Evolutionary conservation across 257 asterid genomes (phyloP).

Genomic region (Capsicum chinense): DNA sequence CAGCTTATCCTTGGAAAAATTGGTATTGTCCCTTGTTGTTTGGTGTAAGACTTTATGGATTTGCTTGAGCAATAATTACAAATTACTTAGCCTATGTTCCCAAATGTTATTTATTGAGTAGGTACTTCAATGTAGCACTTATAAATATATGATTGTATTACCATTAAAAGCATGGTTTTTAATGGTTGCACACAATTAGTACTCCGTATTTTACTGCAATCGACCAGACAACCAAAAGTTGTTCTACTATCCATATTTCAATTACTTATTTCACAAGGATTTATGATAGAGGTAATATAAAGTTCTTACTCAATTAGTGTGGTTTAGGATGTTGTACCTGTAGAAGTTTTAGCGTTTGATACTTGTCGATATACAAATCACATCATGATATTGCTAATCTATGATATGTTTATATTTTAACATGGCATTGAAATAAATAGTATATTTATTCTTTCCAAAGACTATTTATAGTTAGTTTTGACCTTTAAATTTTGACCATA

Average conservation of each 20-base stretch:
- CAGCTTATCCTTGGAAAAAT: not conserved
- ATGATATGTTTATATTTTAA: too few relatives aligned
- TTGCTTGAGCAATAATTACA: not conserved
- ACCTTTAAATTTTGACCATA: too few relatives aligned
- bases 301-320: too few relatives aligned
- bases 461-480: too few relatives aligned
- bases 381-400: not conserved
- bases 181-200: not conserved
- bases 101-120: not conserved
- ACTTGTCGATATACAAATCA: too few relatives aligned
- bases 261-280: too few relatives aligned
- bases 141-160: not conserved
- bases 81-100: not conserved
- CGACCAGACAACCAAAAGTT: not conserved
- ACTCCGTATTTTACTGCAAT: not conserved
- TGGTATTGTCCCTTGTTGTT: not conserved
- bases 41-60: not conserved
- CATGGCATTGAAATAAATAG: not conserved
- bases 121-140: conserved; percentile 6
- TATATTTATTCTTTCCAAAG: too few relatives aligned
- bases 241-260: not conserved
- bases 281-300: too few relatives aligned
- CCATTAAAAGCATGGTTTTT: not conserved
- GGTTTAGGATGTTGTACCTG: too few relatives aligned
- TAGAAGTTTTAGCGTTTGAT: too few relatives aligned